Evolutionary conservation across 2,329 filamentous ascomycete genomes (phyloP).

Genomic region (Venturia aucupariae): DNA sequence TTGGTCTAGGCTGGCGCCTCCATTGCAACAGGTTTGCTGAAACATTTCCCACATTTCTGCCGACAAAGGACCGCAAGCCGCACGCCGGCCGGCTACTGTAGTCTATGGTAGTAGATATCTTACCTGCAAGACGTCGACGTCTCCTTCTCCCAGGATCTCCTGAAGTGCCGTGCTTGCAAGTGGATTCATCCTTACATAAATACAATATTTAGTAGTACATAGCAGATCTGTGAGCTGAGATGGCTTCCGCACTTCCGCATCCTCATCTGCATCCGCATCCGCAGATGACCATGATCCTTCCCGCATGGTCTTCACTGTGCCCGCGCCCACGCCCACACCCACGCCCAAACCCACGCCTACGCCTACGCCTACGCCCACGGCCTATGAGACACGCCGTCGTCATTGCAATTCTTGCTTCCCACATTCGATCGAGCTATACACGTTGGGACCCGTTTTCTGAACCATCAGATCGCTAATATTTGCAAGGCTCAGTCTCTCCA

Average conservation of each 20-base stretch:
- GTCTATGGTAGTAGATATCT: too few relatives aligned
- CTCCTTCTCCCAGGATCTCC: not conserved
- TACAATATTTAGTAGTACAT: too few relatives aligned
- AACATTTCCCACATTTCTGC: not conserved
- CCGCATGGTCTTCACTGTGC: too few relatives aligned
- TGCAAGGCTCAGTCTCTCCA: not conserved
- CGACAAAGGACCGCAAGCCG: not conserved
- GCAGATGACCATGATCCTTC: too few relatives aligned
- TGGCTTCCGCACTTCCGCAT: not conserved
- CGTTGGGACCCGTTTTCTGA: not conserved
- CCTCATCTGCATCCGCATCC: too few relatives aligned
- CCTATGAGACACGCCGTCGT: not conserved
- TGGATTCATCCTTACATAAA: not conserved
- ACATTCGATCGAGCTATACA: not conserved
- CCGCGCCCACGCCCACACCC: too few relatives aligned
- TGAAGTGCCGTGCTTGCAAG: not conserved
- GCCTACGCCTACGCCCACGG: too few relatives aligned
- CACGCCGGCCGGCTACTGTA: too few relatives aligned
- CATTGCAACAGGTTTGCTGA: not conserved
- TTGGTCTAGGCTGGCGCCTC: too few relatives aligned
- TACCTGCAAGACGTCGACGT: too few relatives aligned
- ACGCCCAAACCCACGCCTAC: too few relatives aligned
- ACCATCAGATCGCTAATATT: not conserved
- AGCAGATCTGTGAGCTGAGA: too few relatives aligned
- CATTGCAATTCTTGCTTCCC: not conserved